A percentile compares a stretch with the other conserved stretches of the same genome.
Conservation (phyloP, 345 rosid genomes). For the Bretschneidera sinensis region DNA sequence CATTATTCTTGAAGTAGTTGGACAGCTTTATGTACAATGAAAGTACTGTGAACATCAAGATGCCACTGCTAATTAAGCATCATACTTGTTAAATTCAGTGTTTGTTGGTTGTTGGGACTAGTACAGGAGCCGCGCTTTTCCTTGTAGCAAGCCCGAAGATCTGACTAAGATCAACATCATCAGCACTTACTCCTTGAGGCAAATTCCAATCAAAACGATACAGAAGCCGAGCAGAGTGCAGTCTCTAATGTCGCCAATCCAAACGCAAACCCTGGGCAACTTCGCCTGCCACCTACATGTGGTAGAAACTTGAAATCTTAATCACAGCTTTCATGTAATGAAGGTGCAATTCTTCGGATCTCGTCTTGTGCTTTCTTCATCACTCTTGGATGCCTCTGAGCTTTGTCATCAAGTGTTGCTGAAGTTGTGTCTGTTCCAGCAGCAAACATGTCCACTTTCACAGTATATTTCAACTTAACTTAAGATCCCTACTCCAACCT, state of each 20-base stretch:
- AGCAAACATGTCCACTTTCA: conserved; percentile 36
- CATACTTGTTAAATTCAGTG: neutral
- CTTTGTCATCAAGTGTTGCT: conserved; percentile 30
- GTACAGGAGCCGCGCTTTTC: conserved; percentile 30
- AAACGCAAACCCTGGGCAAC: conserved; percentile 26
- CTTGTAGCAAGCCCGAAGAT: conserved; percentile 30
- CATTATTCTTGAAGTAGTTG: too few relatives aligned
- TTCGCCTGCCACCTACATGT: conserved; percentile 32
- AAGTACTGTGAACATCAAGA: too few relatives aligned
- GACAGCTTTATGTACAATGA: too few relatives aligned
- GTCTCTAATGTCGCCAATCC: conserved; percentile 25
- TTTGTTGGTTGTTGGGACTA: conserved; percentile 21
- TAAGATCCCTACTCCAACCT: too few relatives aligned
- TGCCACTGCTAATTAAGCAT: neutral
- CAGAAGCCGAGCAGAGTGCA: conserved; percentile 23
- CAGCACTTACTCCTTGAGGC: neutral
- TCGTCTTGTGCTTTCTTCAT: conserved; percentile 31
- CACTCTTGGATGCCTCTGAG: conserved; percentile 29
- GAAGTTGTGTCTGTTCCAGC: conserved; percentile 38
- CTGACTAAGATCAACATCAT: neutral
- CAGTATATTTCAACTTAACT: too few relatives aligned
- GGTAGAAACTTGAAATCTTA: conserved; percentile 32
- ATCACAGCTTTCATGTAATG: conserved; percentile 33
- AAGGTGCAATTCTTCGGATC: conserved; percentile 18
- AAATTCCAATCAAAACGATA: conserved; percentile 27